These are phyloP conservation scores for Candida stauntonica DNA, from an alignment of 805 yeast species.

Conservation along the genomic window DNA sequence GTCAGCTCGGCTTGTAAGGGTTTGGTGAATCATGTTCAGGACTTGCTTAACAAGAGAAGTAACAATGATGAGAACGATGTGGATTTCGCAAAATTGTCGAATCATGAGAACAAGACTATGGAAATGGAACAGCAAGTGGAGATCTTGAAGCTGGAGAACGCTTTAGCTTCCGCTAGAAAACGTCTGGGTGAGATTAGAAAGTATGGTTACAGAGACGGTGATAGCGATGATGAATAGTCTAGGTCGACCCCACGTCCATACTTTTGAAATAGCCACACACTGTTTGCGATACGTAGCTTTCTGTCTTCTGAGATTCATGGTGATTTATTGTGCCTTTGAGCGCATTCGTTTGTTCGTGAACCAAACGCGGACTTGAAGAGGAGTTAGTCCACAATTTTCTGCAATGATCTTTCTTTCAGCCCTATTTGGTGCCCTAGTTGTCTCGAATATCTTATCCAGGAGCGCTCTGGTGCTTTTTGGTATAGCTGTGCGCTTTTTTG, in stretches of 20 bases:
- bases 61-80: constrained; percentile 36
- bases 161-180: constrained; percentile 67
- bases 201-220: constrained; percentile 64
- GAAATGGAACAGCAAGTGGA: constrained; percentile 95
- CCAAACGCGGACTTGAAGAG: constrained; percentile 33
- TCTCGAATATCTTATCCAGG: constrained; percentile 22
- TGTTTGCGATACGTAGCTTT: no score
- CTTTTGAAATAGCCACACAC: no score
- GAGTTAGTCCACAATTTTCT: constrained; percentile 26
- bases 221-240: constrained; percentile 48
- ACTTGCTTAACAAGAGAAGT: constrained; percentile 39
- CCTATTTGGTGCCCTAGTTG: constrained; percentile 27
- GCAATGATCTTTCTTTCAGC: constrained; percentile 29
- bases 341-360: constrained; percentile 32
- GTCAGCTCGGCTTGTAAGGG: constrained; percentile 76
- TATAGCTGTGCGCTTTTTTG: constrained; percentile 9
- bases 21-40: constrained; percentile 67
- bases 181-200: constrained; percentile 81
- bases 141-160: constrained; percentile 76
- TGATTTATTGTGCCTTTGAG: constrained; percentile 18
- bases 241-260: no score
- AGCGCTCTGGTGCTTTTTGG: constrained; percentile 12
- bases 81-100: constrained; percentile 64
- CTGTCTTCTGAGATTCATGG: no score
- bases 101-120: constrained; percentile 77